phyloP scores from a whole-genome alignment of 768 basidiomycete genomes.

The Pulveroboletus sp. region DNA sequence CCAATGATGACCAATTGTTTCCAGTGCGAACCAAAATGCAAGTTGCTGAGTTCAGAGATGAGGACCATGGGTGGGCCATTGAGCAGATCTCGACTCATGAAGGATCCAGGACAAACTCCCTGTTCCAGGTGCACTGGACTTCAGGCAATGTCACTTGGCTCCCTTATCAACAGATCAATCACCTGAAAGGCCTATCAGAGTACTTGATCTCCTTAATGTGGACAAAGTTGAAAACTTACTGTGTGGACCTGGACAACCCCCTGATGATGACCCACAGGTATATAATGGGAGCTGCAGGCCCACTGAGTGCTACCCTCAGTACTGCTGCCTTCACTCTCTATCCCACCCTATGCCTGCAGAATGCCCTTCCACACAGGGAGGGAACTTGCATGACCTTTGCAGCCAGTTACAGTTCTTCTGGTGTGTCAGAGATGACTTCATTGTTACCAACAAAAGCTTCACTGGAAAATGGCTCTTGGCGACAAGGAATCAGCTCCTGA shows the following conservation, averaged over 20 bases:
- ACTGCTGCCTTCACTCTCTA: too few relatives aligned
- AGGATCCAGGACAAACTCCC: background rate
- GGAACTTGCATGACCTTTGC: too few relatives aligned
- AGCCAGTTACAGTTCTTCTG: too few relatives aligned
- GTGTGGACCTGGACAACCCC: background rate
- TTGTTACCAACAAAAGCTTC: too few relatives aligned
- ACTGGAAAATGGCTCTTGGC: too few relatives aligned
- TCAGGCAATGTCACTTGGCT: background rate
- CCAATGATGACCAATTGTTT: conserved; percentile 28
- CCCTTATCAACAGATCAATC: background rate
- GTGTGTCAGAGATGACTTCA: too few relatives aligned
- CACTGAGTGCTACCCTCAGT: too few relatives aligned
- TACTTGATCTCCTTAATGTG: background rate
- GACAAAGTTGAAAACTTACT: background rate
- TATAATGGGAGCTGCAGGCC: too few relatives aligned
- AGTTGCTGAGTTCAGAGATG: conserved; percentile 10
- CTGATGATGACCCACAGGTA: background rate
- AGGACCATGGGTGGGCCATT: background rate
- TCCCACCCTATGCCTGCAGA: too few relatives aligned
- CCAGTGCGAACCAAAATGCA: conserved; percentile 19
- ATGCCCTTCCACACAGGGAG: too few relatives aligned
- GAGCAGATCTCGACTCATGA: background rate
- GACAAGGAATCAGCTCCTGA: too few relatives aligned
- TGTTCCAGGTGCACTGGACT: background rate
- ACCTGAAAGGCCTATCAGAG: background rate